Evolutionary conservation across 169 alveolate species (phyloP), one percentile per base, ranked within the genome.

Genomic region (Sarcocystis neurona): DNA sequence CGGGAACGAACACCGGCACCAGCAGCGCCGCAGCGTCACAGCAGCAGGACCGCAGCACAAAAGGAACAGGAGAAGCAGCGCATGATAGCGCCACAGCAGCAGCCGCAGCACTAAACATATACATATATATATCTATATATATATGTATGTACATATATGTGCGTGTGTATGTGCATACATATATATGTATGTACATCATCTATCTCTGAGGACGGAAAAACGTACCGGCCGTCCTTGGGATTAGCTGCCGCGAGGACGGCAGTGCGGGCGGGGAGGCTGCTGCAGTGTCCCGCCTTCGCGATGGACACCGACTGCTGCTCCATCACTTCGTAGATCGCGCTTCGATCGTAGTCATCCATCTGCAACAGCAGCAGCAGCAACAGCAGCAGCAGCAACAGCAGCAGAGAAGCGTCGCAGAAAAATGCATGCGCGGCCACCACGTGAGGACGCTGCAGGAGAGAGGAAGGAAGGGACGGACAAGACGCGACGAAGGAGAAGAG

Each of bases 251-350:
- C 99, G 84, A 98, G 95, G 39, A 98, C 98, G 44, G 99, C 97
- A 23, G 99, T 98, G 89, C 99, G 96, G 0, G 99, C 99, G 15
- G 77, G 72, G 37, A 87, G 72, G 48, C 77, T 48, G 46, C 80
- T 56, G 63, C 72, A 46, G 44, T 48, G 72, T 97, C 99, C 99
- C 4, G 99, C 99, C 94, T 99, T 99, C 2, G 99, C 99, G 85
- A 99, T 97, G 56, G 99, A 96, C 41, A 99, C 98, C 15, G 99
- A 98, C 93, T 98, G 99, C 94, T 99, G 99, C 93, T 99, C 99
- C 99, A 99, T 99, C 34, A 99, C 99, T 91, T 99, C 99, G 89
- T 98, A 98, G 70, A 98, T 98, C 47, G 99, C 98, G 18, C 99
- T 96, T 90, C 99, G 94, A 92, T 98, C 99, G 82, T 96, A 93